These are phyloP conservation scores for Schizopora paradoxa DNA, from an alignment of 1,284 basidiomycete genomes.

Conservation along the genomic window DNA sequence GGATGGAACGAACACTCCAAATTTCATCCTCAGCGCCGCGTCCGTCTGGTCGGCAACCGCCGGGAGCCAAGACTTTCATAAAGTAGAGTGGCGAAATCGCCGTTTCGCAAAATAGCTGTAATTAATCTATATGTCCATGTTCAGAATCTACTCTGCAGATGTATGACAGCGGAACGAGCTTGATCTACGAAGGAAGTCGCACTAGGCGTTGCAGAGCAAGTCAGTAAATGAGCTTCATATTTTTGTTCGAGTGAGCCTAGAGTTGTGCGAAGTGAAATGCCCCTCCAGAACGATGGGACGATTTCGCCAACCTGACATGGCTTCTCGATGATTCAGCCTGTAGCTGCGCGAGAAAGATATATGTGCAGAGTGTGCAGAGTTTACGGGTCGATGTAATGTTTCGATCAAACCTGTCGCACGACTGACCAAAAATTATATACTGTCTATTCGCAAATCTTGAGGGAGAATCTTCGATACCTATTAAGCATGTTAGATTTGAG, in stretches of 20 bases:
- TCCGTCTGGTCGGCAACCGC: too few relatives aligned
- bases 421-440: background rate
- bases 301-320: slow-evolving; percentile 15
- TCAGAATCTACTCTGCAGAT: too few relatives aligned
- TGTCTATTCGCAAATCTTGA: slow-evolving; percentile 6
- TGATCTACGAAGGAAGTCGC: too few relatives aligned
- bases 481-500: background rate
- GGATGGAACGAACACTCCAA: too few relatives aligned
- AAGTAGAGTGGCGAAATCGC: too few relatives aligned
- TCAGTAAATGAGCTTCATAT: slow-evolving; percentile 14
- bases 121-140: slow-evolving; percentile 8
- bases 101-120: background rate
- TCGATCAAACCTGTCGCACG: too few relatives aligned
- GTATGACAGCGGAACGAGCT: slow-evolving; percentile 19
- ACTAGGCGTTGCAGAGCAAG: too few relatives aligned
- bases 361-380: background rate
- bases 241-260: slow-evolving; percentile 16
- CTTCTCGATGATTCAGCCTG: slow-evolving; percentile 4
- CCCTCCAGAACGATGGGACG: slow-evolving; percentile 7
- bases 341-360: background rate
- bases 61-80: too few relatives aligned
- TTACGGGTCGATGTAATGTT: too few relatives aligned
- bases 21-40: too few relatives aligned
- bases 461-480: slow-evolving; percentile 10
- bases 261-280: slow-evolving; percentile 9